Conservation (phyloP, 106 monocot genomes). For the Allium cepa region DNA sequence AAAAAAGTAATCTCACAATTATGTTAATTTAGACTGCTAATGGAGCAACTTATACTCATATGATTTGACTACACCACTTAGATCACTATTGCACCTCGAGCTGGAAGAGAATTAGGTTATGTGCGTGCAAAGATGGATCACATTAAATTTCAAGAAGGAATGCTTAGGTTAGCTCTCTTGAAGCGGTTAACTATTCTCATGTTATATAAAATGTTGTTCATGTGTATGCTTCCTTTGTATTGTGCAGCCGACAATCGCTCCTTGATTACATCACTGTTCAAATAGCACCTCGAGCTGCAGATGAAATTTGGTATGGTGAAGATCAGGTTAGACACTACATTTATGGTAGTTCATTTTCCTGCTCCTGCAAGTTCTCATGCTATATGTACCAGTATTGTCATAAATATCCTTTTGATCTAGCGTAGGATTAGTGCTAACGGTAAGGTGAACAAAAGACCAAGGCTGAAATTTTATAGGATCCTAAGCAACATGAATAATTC, state of each 20-base stretch:
- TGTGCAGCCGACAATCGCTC: constrained; percentile 55
- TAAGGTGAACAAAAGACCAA: no score
- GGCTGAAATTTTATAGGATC: no score
- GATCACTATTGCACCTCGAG: constrained; percentile 84
- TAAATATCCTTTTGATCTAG: background rate
- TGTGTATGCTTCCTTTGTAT: constrained; percentile 1
- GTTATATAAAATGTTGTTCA: background rate
- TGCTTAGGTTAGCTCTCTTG: constrained; percentile 51
- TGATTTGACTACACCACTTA: constrained; percentile 9
- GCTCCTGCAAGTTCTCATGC: no score
- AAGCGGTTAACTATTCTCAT: background rate
- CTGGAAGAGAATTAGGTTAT: constrained; percentile 90
- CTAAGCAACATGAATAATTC: no score
- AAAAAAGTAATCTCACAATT: no score
- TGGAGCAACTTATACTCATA: background rate
- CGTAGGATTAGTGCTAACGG: background rate
- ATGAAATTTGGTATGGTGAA: constrained; percentile 79
- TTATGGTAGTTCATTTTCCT: no score
- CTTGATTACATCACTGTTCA: constrained; percentile 91
- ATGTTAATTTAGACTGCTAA: no score
- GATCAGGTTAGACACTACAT: constrained; percentile 35
- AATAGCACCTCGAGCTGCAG: constrained; percentile 79
- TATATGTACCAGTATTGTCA: background rate
- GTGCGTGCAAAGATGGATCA: constrained; percentile 84
- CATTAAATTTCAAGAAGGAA: constrained; percentile 72